Conservation (phyloP, 2,329 filamentous ascomycete species). For the Nigrospora oryzae region DNA sequence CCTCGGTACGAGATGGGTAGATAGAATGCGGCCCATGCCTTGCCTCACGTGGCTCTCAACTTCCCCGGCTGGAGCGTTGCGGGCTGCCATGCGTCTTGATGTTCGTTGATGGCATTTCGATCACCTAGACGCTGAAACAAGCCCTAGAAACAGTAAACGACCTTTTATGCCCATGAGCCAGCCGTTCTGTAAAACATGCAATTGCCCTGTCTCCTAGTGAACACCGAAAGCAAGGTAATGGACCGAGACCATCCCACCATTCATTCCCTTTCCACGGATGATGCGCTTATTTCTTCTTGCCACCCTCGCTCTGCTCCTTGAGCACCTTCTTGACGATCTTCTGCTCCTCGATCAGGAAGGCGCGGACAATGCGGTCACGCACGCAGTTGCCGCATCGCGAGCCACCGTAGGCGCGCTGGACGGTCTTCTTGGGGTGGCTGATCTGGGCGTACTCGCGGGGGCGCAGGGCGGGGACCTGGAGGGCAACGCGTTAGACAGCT, state of each 20-base stretch:
- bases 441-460: conserved; percentile 96
- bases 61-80: no score
- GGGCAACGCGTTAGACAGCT: no score
- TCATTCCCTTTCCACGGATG: conserved; percentile 7
- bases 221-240: conserved; percentile 25
- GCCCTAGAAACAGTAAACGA: conserved; percentile 20
- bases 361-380: conserved; percentile 93
- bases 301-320: conserved; percentile 81
- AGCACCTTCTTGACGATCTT: conserved; percentile 99
- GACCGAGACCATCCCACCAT: conserved; percentile 19
- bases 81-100: conserved; percentile 9
- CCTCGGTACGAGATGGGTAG: no score
- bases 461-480: conserved; percentile 85
- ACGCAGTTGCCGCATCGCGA: conserved; percentile 98
- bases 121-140: conserved; percentile 23
- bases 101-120: conserved; percentile 22
- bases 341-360: conserved; percentile 99
- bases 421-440: conserved; percentile 98
- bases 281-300: conserved; percentile 55
- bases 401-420: conserved; percentile 96
- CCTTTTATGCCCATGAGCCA: conserved; percentile 13
- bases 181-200: conserved; percentile 20
- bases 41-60: no score
- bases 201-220: conserved; percentile 20
- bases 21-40: no score